A percentile compares a stretch with the other conserved stretches of the same genome.
Conservation (phyloP, 345 rosid genomes). For the Arabidopsis arenosa region DNA sequence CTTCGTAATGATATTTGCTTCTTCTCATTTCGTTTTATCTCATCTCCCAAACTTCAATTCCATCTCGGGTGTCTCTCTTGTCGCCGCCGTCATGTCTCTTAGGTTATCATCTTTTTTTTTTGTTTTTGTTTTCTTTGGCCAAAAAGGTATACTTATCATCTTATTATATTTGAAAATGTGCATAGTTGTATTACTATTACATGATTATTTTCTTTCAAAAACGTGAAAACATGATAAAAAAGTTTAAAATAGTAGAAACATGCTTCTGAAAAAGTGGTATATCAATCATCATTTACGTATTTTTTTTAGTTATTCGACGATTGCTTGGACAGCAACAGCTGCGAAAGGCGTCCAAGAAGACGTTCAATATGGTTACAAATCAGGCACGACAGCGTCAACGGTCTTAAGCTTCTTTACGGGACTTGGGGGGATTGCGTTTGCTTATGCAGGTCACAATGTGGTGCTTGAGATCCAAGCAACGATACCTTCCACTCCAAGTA, state of each 20-base stretch:
- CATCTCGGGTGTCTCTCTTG: slow-evolving; percentile 58
- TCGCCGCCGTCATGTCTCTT: slow-evolving; percentile 72
- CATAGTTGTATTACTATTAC: not conserved
- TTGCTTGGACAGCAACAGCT: slow-evolving; percentile 62
- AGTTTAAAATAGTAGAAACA: not conserved
- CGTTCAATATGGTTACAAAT: slow-evolving; percentile 49
- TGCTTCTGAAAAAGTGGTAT: not conserved
- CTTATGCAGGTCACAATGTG: slow-evolving; percentile 74
- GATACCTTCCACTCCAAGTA: slow-evolving; percentile 67
- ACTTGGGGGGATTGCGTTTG: slow-evolving; percentile 68
- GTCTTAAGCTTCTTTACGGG: slow-evolving; percentile 58
- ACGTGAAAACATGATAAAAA: not conserved
- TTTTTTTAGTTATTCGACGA: slow-evolving; percentile 58
- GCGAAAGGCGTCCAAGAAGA: slow-evolving; percentile 51
- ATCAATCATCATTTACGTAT: not conserved
- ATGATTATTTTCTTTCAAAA: not conserved
- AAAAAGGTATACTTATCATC: no score
- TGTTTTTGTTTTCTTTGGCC: no score
- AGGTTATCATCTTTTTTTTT: slow-evolving; percentile 41
- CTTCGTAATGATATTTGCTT: slow-evolving; percentile 65
- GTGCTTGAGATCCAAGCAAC: slow-evolving; percentile 79
- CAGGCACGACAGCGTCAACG: slow-evolving; percentile 44
- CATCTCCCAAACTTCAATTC: slow-evolving; percentile 72
- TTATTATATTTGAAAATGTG: not conserved
- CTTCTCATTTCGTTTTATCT: slow-evolving; percentile 63